Percentiles rank a stretch among this genome's conserved stretches.
Evolutionary conservation across 148 eudicot genomes (phyloP).

Genomic region (Selenicereus undatus): DNA sequence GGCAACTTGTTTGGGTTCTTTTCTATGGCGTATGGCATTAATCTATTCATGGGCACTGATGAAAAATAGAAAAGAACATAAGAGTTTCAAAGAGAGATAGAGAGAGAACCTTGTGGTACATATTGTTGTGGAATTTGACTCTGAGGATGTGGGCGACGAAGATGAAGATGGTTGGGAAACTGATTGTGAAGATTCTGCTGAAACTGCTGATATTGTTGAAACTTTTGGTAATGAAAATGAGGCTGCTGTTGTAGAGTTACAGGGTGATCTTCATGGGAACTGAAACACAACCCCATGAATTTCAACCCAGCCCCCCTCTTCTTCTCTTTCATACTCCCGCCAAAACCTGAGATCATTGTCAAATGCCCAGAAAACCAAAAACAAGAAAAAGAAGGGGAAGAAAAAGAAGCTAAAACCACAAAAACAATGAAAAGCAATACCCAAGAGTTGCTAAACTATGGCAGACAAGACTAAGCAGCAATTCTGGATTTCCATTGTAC

Average conservation of each 20-base stretch:
- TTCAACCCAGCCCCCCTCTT: conserved; percentile 36
- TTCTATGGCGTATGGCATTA: neutral
- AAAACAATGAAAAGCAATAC: neutral
- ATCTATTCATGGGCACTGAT: neutral
- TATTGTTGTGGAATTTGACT: too few species aligned
- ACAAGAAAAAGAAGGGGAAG: neutral
- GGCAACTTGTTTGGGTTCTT: neutral
- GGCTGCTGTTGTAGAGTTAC: conserved; percentile 21
- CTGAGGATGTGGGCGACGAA: neutral
- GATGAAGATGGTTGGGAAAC: neutral
- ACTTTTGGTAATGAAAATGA: conserved; percentile 17
- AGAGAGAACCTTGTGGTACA: conserved; percentile 15
- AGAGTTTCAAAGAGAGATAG: too few species aligned
- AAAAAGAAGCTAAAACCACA: neutral
- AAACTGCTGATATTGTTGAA: conserved; percentile 14
- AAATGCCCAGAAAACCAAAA: neutral
- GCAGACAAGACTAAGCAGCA: neutral
- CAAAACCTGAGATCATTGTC: conserved; percentile 23
- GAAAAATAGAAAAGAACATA: too few species aligned
- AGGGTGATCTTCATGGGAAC: conserved; percentile 21
- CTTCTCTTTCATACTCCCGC: conserved; percentile 38
- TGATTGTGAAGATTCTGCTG: neutral
- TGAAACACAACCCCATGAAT: conserved; percentile 59
- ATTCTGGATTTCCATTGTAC: neutral
- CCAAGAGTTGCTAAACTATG: conserved; percentile 12